Evolutionary conservation across 2,329 filamentous ascomycete species (phyloP).

Genomic region (Penicillium sp.): DNA sequence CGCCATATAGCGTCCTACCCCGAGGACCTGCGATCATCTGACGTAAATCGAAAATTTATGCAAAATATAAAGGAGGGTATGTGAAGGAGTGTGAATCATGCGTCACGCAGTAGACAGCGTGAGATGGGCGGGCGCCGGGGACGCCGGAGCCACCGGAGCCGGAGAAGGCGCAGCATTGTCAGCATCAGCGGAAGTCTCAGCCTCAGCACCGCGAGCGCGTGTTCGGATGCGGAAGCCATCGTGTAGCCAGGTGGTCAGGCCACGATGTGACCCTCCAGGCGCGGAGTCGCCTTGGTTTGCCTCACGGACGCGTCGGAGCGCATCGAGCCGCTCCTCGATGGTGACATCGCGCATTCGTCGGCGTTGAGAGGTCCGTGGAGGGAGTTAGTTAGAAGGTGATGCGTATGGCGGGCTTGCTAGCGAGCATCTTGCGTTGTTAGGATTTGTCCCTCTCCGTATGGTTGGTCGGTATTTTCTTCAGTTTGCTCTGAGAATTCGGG

Average conservation of each 20-base stretch:
- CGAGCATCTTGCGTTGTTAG: too few species aligned
- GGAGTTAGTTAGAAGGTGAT: slow-evolving; percentile 33
- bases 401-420: slow-evolving; percentile 28
- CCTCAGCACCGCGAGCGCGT: slow-evolving; percentile 22
- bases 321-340: slow-evolving; percentile 44
- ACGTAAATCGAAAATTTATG: too few species aligned
- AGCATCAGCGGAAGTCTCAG: too few species aligned
- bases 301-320: slow-evolving; percentile 39
- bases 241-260: slow-evolving; percentile 35
- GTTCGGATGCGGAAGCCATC: slow-evolving; percentile 35
- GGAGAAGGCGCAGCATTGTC: slow-evolving; percentile 1
- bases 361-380: slow-evolving; percentile 36
- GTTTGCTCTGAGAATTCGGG: too few species aligned
- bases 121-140: slow-evolving; percentile 1
- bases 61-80: too few species aligned
- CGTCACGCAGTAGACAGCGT: too few species aligned
- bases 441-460: too few species aligned
- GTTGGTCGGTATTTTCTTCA: too few species aligned
- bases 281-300: slow-evolving; percentile 21
- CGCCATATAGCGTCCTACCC: too few species aligned
- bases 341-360: slow-evolving; percentile 42
- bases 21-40: too few species aligned
- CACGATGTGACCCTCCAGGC: slow-evolving; percentile 24
- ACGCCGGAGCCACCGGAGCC: too few species aligned
- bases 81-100: too few species aligned